Base-by-base conservation (phyloP, 495 filamentous ascomycete genomes). In the Paragyromitra xinjiangensis region DNA sequence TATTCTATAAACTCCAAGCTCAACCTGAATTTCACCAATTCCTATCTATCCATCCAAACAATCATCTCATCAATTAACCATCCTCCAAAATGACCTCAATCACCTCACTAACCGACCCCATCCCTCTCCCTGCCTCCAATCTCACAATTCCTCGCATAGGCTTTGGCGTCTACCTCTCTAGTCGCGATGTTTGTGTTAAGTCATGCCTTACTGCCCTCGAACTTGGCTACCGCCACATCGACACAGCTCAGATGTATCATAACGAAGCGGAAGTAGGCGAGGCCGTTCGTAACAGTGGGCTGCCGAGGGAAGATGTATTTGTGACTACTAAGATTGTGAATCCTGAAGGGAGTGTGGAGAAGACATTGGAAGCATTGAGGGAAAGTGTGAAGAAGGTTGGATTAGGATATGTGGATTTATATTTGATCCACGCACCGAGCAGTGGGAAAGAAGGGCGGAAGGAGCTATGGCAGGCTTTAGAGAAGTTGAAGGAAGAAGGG, bases 81-180 rank as follows among this genome's bases (percentile, higher is more conserved):
- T 19, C 14, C 3, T 9, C n/a, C 29, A 67, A 66, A 62, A 78
- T 78, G 68, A 1, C 37, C 7, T 14, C 76, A 39, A 19, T 67
- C 73, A 79, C 85, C 62, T 83, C 91, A n/a, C 19, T 19, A 65
- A 85, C 84, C 16, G 87, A 88, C 76, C 81, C 82, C 37, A 80
- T 90, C 48, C 83, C 88, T 67, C 89, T 92, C 61, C 86, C 86
- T 40, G 88, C 88, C 70, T 88, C 86, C 71, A 56, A 75, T 24
- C 81, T 85, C 68, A 85, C 84, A 62, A 91, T 92, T 56, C 92
- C 91, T 37, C 86, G 84, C 63, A 87, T 94, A n/a, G 91, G 92
- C 14, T 93, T 94, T 79, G 92, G 92, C 51, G 90, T 93, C 79
- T 93, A 90, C 83, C 87, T 87, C 63, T 89, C 88, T 11, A 85